Evolutionary conservation across 352 stramenopile species (phyloP).

Genomic region (Blastocystis sp.): DNA sequence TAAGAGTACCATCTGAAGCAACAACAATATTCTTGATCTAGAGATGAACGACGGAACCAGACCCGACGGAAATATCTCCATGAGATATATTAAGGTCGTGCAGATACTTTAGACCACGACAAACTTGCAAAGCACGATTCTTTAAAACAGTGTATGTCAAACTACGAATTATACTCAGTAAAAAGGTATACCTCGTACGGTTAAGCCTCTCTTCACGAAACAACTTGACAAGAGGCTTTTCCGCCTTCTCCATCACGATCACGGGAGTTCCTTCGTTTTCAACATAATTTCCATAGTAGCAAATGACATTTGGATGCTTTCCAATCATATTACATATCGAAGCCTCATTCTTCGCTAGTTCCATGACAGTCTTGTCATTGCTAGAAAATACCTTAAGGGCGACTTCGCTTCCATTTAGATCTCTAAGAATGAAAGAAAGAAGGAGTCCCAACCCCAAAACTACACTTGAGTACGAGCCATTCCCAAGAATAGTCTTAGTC

Average conservation of each 20-base stretch:
- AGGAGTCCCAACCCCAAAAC: neutral
- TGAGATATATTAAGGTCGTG: conserved; percentile 19
- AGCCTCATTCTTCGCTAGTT: neutral
- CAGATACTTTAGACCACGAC: conserved; percentile 1
- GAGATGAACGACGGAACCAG: neutral
- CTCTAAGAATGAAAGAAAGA: neutral
- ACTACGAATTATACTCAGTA: neutral
- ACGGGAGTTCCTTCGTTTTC: neutral
- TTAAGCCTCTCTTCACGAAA: neutral
- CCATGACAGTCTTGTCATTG: neutral
- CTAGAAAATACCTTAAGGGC: neutral
- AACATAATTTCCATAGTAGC: neutral
- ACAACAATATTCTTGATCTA: conserved; percentile 22
- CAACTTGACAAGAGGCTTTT: neutral
- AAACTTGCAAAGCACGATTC: neutral
- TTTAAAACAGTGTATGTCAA: neutral
- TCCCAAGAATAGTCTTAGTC: neutral
- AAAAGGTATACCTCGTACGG: neutral
- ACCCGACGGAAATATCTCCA: neutral
- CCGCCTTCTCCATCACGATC: conserved; percentile 17
- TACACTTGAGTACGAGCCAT: neutral
- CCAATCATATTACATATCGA: neutral
- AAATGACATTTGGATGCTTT: conserved; percentile 6
- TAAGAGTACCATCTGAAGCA: neutral
- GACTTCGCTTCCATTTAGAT: neutral